phyloP scores from a whole-genome alignment of 805 yeast genomes.

The Kluyveromyces lactis region DNA sequence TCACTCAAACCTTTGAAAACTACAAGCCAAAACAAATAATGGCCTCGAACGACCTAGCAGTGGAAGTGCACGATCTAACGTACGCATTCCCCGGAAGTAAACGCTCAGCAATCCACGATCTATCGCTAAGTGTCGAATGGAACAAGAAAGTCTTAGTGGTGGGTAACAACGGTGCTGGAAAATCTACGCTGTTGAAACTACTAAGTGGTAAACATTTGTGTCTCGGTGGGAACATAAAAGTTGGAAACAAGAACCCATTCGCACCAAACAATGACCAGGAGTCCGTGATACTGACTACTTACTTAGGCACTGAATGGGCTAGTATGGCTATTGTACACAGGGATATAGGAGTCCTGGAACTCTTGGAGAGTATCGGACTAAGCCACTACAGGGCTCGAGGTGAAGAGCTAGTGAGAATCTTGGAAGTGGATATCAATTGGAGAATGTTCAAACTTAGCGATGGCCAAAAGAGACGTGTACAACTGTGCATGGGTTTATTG shows the following conservation, averaged over 20 bases:
- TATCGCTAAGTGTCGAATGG: constrained; percentile 55
- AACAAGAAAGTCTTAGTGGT: constrained; percentile 69
- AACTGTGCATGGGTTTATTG: constrained; percentile 83
- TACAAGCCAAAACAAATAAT: too few relatives aligned
- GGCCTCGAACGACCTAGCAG: constrained; percentile 30
- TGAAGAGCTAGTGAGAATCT: constrained; percentile 60
- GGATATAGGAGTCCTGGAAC: constrained; percentile 78
- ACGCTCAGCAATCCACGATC: constrained; percentile 49
- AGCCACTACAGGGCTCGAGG: constrained; percentile 66
- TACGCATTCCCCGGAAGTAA: constrained; percentile 57
- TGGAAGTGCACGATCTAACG: constrained; percentile 54
- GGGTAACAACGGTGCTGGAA: constrained; percentile 98
- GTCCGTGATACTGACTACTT: constrained; percentile 52
- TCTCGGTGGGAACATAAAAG: constrained; percentile 53
- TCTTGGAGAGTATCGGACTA: constrained; percentile 80
- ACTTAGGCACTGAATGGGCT: constrained; percentile 97
- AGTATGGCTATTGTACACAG: constrained; percentile 81
- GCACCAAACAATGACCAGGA: constrained; percentile 37
- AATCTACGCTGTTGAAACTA: constrained; percentile 76
- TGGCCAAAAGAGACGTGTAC: constrained; percentile 93
- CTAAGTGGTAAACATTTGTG: constrained; percentile 89
- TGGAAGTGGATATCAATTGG: constrained; percentile 87
- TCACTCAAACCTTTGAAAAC: too few relatives aligned
- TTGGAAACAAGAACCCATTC: constrained; percentile 90
- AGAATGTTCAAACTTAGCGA: constrained; percentile 87